Percentiles rank a stretch among this genome's conserved stretches.
Conservation (phyloP, 306 rosid species). For the Medicago truncatula region DNA sequence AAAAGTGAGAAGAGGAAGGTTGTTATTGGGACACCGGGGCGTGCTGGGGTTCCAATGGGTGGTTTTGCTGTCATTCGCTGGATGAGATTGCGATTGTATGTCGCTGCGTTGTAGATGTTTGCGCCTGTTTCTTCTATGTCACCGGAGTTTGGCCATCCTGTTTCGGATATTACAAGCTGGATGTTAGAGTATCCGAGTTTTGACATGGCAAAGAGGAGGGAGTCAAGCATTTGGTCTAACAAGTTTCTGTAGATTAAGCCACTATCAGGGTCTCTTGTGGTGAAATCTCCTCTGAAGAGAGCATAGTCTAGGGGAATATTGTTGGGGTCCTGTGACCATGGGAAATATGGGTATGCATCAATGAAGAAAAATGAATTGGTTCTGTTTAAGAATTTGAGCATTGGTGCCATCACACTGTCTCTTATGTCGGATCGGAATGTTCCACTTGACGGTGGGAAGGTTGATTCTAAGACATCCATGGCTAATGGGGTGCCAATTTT, state of each 20-base stretch:
- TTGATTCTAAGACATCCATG: slow-evolving; percentile 67
- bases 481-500: slow-evolving; percentile 81
- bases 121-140: slow-evolving; percentile 62
- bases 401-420: slow-evolving; percentile 54
- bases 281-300: slow-evolving; percentile 46
- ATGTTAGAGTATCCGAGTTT: slow-evolving; percentile 70
- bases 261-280: slow-evolving; percentile 47
- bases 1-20: slow-evolving; percentile 75
- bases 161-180: slow-evolving; percentile 63
- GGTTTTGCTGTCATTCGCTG: slow-evolving; percentile 58
- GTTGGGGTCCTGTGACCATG: slow-evolving; percentile 65
- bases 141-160: slow-evolving; percentile 82
- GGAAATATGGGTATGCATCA: slow-evolving; percentile 77
- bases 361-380: slow-evolving; percentile 77
- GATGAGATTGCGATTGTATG: slow-evolving; percentile 68
- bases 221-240: slow-evolving; percentile 88
- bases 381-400: slow-evolving; percentile 63
- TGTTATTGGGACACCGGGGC: slow-evolving; percentile 65
- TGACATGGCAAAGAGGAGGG: slow-evolving; percentile 72
- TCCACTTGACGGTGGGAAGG: slow-evolving; percentile 70
- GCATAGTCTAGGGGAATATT: slow-evolving; percentile 69
- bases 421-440: slow-evolving; percentile 54
- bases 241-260: slow-evolving; percentile 72
- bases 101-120: slow-evolving; percentile 64
- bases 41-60: slow-evolving; percentile 68